Conservation (phyloP, 345 rosid species). For the Turnera subulata region DNA sequence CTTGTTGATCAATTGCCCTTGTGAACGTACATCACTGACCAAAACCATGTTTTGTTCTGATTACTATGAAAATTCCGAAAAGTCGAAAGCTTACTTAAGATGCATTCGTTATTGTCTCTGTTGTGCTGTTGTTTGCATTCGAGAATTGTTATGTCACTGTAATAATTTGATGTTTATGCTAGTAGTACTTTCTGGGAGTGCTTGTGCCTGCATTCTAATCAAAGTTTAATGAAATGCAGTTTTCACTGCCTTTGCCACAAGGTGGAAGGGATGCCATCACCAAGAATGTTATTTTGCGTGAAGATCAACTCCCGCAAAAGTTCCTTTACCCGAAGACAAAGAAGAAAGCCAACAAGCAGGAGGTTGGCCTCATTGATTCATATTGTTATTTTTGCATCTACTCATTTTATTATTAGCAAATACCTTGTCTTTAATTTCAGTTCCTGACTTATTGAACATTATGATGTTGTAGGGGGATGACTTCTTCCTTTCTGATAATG, state of each 20-base stretch:
- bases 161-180: too few relatives aligned
- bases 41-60: too few relatives aligned
- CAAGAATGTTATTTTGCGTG: slow-evolving; percentile 72
- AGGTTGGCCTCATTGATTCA: slow-evolving; percentile 34
- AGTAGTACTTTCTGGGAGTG: background rate
- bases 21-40: too few relatives aligned
- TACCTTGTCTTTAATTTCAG: too few relatives aligned
- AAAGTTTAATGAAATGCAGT: slow-evolving; percentile 35
- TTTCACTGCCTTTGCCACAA: slow-evolving; percentile 80
- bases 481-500: slow-evolving; percentile 41
- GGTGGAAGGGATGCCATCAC: slow-evolving; percentile 90
- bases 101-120: too few relatives aligned
- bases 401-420: too few relatives aligned
- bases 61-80: too few relatives aligned
- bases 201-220: background rate
- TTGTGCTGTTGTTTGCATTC: too few relatives aligned
- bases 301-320: slow-evolving; percentile 94
- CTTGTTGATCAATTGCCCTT: too few relatives aligned
- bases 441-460: background rate
- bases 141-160: too few relatives aligned
- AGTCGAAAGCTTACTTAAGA: too few relatives aligned
- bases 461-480: slow-evolving; percentile 55
- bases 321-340: slow-evolving; percentile 74
- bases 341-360: slow-evolving; percentile 58
- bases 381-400: background rate